Evolutionary conservation across 176 grass and related monocot genomes (phyloP).

Genomic region (Dactylis glomerata): DNA sequence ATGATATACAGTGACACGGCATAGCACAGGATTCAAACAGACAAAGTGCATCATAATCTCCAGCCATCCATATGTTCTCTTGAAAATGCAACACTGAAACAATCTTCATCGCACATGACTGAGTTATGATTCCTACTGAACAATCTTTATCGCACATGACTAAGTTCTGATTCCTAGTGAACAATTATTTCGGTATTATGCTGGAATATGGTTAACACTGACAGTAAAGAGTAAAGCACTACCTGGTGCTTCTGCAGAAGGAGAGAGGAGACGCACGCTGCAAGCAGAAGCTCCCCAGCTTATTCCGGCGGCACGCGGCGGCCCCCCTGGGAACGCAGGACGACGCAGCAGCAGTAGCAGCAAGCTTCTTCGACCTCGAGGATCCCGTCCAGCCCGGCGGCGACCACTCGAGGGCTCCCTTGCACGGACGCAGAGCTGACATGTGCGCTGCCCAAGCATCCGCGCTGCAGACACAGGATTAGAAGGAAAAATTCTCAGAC

Average conservation of each 20-base stretch:
- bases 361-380: not conserved
- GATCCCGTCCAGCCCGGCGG: not conserved
- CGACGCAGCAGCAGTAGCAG: not conserved
- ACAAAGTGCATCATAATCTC: not conserved
- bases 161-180: not conserved
- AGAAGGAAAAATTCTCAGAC: not conserved
- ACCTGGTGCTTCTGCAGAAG: constrained; percentile 19
- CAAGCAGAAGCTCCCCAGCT: not conserved
- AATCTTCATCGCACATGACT: not conserved
- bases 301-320: not conserved
- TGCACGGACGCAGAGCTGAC: constrained; percentile 23
- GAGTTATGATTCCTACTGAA: not conserved
- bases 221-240: not conserved
- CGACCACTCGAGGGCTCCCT: constrained; percentile 3
- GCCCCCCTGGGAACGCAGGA: not conserved
- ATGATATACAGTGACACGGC: not conserved
- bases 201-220: not conserved
- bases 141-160: not conserved
- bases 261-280: constrained; percentile 1
- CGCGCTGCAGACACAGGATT: not conserved
- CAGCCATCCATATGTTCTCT: not conserved
- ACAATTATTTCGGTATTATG: not conserved
- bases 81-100: not conserved
- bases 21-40: not conserved
- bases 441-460: constrained; percentile 14